phyloP scores from a whole-genome alignment of 2,329 filamentous ascomycete genomes.

The Calonectria hongkongensis region DNA sequence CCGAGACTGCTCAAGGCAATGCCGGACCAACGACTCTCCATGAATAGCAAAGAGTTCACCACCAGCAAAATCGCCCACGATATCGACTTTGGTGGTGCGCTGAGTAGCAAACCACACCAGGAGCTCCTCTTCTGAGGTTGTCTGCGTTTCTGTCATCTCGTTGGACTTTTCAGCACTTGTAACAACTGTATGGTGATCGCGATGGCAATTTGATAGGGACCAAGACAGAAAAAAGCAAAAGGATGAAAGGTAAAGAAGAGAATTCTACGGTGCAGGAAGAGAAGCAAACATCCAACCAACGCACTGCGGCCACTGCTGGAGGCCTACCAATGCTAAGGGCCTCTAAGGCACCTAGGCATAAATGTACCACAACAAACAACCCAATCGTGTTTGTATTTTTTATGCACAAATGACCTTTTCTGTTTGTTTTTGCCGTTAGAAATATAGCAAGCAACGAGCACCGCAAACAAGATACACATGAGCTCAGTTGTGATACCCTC shows the following conservation, averaged over 20 bases:
- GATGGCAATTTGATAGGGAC: background rate
- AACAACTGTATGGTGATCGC: background rate
- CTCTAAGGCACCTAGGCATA: background rate
- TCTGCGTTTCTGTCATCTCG: background rate
- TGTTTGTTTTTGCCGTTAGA: background rate
- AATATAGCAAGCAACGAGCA: background rate
- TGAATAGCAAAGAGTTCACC: constrained; percentile 84
- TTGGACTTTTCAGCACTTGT: background rate
- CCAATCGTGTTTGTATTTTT: background rate
- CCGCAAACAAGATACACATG: background rate
- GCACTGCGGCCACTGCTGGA: constrained; percentile 12
- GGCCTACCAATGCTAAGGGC: background rate
- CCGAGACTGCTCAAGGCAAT: constrained; percentile 76
- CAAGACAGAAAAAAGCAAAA: background rate
- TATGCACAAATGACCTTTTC: background rate
- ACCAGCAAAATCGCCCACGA: constrained; percentile 85
- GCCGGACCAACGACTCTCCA: constrained; percentile 81
- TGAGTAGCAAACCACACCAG: constrained; percentile 38
- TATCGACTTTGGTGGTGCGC: constrained; percentile 67
- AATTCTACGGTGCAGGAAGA: background rate
- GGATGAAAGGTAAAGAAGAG: background rate
- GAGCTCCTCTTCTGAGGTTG: constrained; percentile 15
- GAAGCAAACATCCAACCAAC: background rate
- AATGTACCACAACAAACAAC: background rate
- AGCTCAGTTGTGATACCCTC: background rate